Evolutionary conservation across 2,329 filamentous ascomycete genomes (phyloP), one percentile per base, ranked within the genome.

Genomic region (Camillea tinctor): DNA sequence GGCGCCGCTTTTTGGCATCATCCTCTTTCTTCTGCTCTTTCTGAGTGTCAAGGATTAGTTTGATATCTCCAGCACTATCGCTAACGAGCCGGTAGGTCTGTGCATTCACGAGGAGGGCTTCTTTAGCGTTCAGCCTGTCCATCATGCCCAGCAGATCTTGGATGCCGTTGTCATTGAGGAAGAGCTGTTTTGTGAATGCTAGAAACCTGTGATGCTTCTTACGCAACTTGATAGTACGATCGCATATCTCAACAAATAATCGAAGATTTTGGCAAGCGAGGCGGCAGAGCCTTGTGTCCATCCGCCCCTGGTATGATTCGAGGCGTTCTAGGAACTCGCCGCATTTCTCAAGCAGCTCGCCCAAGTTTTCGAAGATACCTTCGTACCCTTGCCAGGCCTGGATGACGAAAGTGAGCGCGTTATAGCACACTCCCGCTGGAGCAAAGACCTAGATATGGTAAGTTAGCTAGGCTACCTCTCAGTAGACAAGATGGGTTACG

Each of bases 381-480:
- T 73, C 69, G 58, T 74, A 75, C 11, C 71, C 71, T 55, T 72
- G 68, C 73, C 73, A 75, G 19, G 72, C 73, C 57, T 68, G 64
- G 19, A 75, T 72, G 55, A 74, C 73, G 57, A 74, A 75, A 11
- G 72, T 74, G 19, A 75, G 69, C n/a, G 73, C 73, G 60, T 71
- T 74, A 52, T 71, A 75, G 59, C 73, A 75, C 64, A 71, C 73
- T 9, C 68, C 66, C 9, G 73, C 68, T 7, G 73, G 73, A 19
- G 66, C 73, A 50, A 75, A 75, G 52, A 71, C 73, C 71, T 74
- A n/a, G n/a, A n/a, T n/a, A 49, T 54, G 36, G 21, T 23, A 21
- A 50, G 48, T 56, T 52, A 65, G 57, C 44, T 59, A 56, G 64
- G 57, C 44, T 59, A 56, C 36, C 30, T 13, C 15, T 52, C 50